Evolutionary conservation across 1,284 basidiomycete genomes (phyloP), one percentile per base, ranked within the genome.

Genomic region (Heterobasidion parviporum): DNA sequence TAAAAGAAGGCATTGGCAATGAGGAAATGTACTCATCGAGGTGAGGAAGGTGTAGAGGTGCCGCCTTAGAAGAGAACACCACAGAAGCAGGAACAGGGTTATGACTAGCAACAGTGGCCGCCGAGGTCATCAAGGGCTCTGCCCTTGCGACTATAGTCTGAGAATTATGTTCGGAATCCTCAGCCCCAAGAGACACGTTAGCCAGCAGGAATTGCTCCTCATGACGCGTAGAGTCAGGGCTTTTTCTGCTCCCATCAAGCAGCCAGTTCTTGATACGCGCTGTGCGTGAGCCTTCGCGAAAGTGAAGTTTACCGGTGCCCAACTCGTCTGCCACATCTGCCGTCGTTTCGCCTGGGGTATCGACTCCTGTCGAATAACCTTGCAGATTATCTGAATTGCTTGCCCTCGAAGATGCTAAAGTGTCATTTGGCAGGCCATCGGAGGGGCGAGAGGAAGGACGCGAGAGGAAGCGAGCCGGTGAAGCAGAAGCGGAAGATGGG

Each of bases 11-110:
- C 10, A 71, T 64, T 6, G 74, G 71, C 15, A 85, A 60, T 14
- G 70, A 68, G 3, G 79, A 71, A 10, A 88, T 70, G 62, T 81
- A 76, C 10, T 73, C 63, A 67, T 88, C 83, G 44, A 88, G 74
- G 53, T 74, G 70, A 3, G 84, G 84, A 10, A 88, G 73, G 59
- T 74, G 74, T 18, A 87, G 65, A 3, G 82, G 77, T 8, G 77
- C 72, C 5, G 84, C 82, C 61, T 74, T 65, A 35, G 81, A 74
- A 54, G 80, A 68, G 62, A 87, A 83, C 1, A 87, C 69, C 6
- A 70, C 68, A 7, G 75, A 75, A 2, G 81, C 79, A 41, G 85
- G 74, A 18, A 86, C 65, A 44, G 85, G 81, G 6, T 61, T 71
- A 63, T 83, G 80, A 16, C 38, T 16, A 48, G 46, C 16, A 32